phyloP scores from a whole-genome alignment of 164 flowering plant genomes.

The Amborella trichopoda region DNA sequence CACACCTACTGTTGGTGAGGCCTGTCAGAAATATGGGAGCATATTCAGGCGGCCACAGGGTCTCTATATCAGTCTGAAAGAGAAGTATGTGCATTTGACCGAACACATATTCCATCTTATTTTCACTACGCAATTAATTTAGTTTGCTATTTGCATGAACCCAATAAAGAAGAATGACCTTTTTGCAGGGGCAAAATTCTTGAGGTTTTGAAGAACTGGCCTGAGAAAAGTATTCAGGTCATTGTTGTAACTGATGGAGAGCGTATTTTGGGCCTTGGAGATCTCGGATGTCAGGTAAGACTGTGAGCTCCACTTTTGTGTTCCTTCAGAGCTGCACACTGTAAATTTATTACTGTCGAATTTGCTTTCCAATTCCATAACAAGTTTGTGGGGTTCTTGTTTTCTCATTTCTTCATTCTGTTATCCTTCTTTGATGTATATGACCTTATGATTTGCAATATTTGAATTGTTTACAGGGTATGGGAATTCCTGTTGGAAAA shows the following conservation, averaged over 20 bases:
- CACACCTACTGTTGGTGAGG: conserved; percentile 89
- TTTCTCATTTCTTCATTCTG: too few species aligned
- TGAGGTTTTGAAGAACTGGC: conserved; percentile 87
- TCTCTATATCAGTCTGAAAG: conserved; percentile 72
- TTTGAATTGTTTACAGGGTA: conserved; percentile 41
- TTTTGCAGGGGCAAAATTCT: conserved; percentile 60
- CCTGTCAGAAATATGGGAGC: conserved; percentile 86
- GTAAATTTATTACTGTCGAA: not conserved
- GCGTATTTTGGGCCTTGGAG: conserved; percentile 80
- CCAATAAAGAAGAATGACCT: too few species aligned
- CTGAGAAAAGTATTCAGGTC: conserved; percentile 74
- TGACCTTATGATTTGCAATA: too few species aligned
- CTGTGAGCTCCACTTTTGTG: too few species aligned
- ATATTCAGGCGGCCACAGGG: conserved; percentile 84
- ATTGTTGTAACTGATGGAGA: conserved; percentile 89
- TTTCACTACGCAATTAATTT: too few species aligned
- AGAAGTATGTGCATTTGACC: conserved; percentile 32
- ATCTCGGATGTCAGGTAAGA: conserved; percentile 83
- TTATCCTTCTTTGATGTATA: too few species aligned
- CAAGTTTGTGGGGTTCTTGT: too few species aligned
- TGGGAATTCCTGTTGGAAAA: conserved; percentile 93
- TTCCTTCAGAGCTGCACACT: too few species aligned
- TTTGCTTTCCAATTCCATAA: too few species aligned
- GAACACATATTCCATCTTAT: not conserved
- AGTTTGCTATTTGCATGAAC: too few species aligned